These are phyloP conservation scores for Rubroboletus satanas DNA, from an alignment of 768 basidiomycete genomes.

Conservation along the genomic window DNA sequence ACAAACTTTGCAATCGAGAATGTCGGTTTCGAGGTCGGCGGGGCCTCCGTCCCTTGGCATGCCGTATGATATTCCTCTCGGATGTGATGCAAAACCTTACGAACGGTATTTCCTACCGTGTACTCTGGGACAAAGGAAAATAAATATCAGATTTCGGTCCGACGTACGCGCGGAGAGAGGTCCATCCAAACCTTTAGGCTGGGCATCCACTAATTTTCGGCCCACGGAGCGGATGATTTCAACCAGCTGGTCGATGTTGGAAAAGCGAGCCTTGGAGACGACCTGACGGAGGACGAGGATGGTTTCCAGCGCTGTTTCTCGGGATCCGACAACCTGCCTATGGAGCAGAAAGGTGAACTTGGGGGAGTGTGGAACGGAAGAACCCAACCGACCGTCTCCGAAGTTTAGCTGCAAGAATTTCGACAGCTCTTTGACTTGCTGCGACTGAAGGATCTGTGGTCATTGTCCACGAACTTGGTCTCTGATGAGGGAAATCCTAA, in stretches of 20 bases:
- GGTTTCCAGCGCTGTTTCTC: conserved; percentile 86
- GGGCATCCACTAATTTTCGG: conserved; percentile 77
- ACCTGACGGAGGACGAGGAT: conserved; percentile 85
- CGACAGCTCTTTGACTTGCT: conserved; percentile 57
- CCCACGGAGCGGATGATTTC: conserved; percentile 78
- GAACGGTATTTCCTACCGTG: conserved; percentile 91
- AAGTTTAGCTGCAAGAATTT: conserved; percentile 64
- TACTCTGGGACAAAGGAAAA: conserved; percentile 57
- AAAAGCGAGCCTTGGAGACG: conserved; percentile 81
- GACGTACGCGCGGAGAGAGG: conserved; percentile 3
- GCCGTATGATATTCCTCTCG: conserved; percentile 93
- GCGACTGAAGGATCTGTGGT: conserved; percentile 36
- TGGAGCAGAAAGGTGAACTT: conserved; percentile 1
- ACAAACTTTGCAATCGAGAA: conserved; percentile 84
- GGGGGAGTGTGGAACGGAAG: conserved; percentile 34
- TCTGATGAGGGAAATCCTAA: not conserved
- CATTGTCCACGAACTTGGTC: conserved; percentile 31
- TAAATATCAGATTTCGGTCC: conserved; percentile 6
- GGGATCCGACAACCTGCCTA: conserved; percentile 91
- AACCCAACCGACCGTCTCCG: conserved; percentile 58
- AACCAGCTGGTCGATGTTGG: conserved; percentile 81
- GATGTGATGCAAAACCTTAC: conserved; percentile 89
- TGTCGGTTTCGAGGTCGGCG: conserved; percentile 36
- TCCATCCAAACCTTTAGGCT: conserved; percentile 77
- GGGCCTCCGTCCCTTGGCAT: conserved; percentile 42